Evolutionary conservation across 2,329 filamentous ascomycete species (phyloP).

Genomic region (Fusarium pininemorale): DNA sequence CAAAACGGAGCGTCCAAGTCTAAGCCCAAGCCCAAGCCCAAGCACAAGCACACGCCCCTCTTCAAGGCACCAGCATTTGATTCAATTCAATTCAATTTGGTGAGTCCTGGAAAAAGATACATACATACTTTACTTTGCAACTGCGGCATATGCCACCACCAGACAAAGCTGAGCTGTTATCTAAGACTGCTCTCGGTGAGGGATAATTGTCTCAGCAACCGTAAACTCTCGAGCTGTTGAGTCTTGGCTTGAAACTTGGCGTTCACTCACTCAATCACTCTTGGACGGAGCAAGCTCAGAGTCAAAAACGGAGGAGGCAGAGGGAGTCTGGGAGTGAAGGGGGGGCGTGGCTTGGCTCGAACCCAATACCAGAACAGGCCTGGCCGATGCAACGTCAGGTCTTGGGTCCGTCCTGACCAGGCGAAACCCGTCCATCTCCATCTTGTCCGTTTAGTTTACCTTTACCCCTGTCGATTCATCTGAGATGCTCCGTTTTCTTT

Average conservation of each 20-base stretch:
- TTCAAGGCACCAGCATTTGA: background rate
- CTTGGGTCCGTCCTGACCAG: constrained; percentile 14
- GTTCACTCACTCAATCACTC: background rate
- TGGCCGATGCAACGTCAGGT: constrained; percentile 38
- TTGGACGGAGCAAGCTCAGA: background rate
- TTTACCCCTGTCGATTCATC: constrained; percentile 21
- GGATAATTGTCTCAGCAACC: constrained; percentile 11
- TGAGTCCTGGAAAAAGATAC: background rate
- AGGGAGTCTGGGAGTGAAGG: background rate
- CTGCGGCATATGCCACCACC: constrained; percentile 1
- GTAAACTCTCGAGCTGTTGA: background rate
- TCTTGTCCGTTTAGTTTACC: constrained; percentile 16
- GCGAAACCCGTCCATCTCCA: constrained; percentile 32
- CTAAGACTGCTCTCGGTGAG: background rate
- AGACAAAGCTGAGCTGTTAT: background rate
- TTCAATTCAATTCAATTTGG: background rate
- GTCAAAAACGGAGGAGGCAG: constrained; percentile 8
- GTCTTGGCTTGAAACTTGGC: constrained; percentile 20
- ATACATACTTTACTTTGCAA: background rate
- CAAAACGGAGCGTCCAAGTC: constrained; percentile 7
- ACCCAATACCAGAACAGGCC: background rate
- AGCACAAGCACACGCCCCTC: constrained; percentile 13
- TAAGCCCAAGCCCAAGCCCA: no score
- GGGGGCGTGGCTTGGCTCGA: constrained; percentile 7
- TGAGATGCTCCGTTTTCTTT: constrained; percentile 25